Conservation (phyloP, 768 basidiomycete species). For the Wakefieldia striispora region DNA sequence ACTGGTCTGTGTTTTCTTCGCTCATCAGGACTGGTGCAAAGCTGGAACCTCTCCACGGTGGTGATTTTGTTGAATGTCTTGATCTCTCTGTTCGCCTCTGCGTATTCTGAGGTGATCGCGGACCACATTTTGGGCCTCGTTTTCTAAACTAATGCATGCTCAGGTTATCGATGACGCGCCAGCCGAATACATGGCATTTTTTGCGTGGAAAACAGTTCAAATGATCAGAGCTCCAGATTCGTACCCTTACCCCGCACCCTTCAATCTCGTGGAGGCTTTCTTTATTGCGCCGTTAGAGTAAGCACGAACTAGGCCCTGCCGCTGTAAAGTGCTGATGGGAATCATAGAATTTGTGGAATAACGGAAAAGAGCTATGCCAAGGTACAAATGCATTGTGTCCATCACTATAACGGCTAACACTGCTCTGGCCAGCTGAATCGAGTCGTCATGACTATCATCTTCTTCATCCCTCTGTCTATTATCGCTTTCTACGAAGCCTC, state of each 20-base stretch:
- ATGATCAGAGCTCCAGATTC: slow-evolving; percentile 87
- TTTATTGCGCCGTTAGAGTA: slow-evolving; percentile 87
- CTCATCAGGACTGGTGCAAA: slow-evolving; percentile 22
- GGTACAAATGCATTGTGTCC: slow-evolving; percentile 31
- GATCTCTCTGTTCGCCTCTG: slow-evolving; percentile 93
- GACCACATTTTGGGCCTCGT: not conserved
- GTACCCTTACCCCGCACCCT: slow-evolving; percentile 85
- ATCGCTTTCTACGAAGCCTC: slow-evolving; percentile 77
- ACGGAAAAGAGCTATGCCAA: slow-evolving; percentile 55
- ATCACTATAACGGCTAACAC: not conserved
- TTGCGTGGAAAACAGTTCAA: slow-evolving; percentile 79
- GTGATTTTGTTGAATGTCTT: slow-evolving; percentile 89
- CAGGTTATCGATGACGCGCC: slow-evolving; percentile 82
- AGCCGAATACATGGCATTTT: slow-evolving; percentile 89
- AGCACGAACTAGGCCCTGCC: slow-evolving; percentile 26
- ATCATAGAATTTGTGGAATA: slow-evolving; percentile 43
- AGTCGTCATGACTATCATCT: slow-evolving; percentile 72
- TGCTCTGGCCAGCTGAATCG: slow-evolving; percentile 60
- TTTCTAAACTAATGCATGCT: slow-evolving; percentile 1
- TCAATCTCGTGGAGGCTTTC: slow-evolving; percentile 82
- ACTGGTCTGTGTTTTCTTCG: not conserved
- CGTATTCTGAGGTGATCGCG: slow-evolving; percentile 74
- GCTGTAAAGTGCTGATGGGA: slow-evolving; percentile 2
- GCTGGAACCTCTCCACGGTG: slow-evolving; percentile 82
- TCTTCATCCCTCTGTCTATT: slow-evolving; percentile 71